Evolutionary conservation across 2,329 filamentous ascomycete species (phyloP), one percentile per base, ranked within the genome.

Genomic region (Phialophora verrucosa): DNA sequence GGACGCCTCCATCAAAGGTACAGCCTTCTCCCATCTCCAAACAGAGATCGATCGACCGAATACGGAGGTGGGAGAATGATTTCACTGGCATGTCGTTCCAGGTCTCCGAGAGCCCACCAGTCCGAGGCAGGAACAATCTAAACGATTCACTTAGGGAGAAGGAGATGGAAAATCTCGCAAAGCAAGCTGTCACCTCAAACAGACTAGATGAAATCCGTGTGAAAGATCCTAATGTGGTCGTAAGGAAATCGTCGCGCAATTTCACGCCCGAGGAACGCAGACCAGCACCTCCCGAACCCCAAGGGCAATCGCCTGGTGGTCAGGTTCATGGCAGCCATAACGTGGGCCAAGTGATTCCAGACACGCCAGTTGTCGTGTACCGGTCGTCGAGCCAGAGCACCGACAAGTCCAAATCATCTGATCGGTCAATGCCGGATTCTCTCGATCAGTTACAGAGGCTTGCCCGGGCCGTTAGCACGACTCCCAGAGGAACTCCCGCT

Each of bases 361-460:
- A 81, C 63, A 79, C 78, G 0, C 78, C 79, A 4, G 73, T 79
- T 29, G 71, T 75, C 20, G 71, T 80, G 11, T 79, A 75, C 64
- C 77, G 77, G 59, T 75, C 67, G 12, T 72, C 71, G 4, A 67
- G 59, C 31, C 59, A 59, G 14, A 67, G 60, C 35, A 67, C 49
- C 6, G 65, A 63, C 14, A 64, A 59, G 17, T 65, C 58, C 1
- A 69, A 47, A 50, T 60, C 68, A n/a, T 60, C 61, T 17, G 35
- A 61, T 14, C 64, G 66, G 51, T 73, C 20, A 58, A 44, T 68
- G 65, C 31, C 65, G 58, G 29, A 66, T 58, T 70, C 65, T 29
- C 60, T 70, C 42, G 77, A 80, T n/a, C 73, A 81, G 51, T 72
- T 82, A 47, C 78, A 79, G 54, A 79, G 75, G 64, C 71, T 83